Percentiles rank a stretch among this genome's conserved stretches.
Conservation (phyloP, 2,329 filamentous ascomycete species). For the Zarea fungicola region DNA sequence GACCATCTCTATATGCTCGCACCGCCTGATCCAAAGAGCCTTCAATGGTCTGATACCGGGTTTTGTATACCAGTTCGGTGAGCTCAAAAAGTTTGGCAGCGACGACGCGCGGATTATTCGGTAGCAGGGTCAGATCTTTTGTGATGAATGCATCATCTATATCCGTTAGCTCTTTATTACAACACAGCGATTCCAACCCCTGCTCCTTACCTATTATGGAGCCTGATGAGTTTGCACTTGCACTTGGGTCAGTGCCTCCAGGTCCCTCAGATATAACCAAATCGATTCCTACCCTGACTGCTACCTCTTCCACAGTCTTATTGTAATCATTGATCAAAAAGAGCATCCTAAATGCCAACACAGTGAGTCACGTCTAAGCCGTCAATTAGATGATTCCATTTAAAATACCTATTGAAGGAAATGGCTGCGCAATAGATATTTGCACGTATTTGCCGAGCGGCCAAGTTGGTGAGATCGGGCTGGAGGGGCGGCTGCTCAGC, state of each 20-base stretch:
- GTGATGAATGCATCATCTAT: background rate
- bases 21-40: background rate
- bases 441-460: background rate
- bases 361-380: no score
- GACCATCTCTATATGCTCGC: background rate
- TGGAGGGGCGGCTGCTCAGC: no score
- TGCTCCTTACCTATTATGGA: background rate
- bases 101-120: background rate
- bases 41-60: background rate
- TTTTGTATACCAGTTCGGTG: conserved; percentile 3
- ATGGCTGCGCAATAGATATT: conserved; percentile 1
- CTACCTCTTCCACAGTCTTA: background rate
- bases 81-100: conserved; percentile 8
- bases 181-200: no score
- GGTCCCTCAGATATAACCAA: no score
- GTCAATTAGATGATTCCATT: no score
- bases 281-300: background rate
- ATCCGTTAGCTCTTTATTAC: background rate
- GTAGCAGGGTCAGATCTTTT: background rate
- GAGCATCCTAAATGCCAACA: background rate
- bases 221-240: background rate
- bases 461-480: background rate
- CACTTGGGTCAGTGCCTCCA: no score
- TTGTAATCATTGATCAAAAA: conserved; percentile 1
- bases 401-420: conserved; percentile 6